Base-by-base conservation (phyloP, 371 early-diverging fungal genomes). In the Syncephalastrum racemosum region DNA sequence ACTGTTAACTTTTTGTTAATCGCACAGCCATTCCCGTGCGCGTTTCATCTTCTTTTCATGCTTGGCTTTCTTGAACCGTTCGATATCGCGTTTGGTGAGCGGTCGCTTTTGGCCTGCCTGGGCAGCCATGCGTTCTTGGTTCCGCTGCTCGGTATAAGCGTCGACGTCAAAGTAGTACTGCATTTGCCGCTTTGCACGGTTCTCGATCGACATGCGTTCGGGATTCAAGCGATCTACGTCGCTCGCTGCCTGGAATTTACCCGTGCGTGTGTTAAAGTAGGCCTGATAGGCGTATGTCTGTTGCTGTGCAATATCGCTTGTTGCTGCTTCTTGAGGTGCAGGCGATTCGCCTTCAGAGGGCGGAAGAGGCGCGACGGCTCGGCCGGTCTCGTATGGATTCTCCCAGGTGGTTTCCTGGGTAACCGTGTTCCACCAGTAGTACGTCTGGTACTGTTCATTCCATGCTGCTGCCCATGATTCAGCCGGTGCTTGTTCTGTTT, bases 341-440 rank as follows among this genome's bases (percentile, higher is more conserved):
- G 54, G 46, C 12, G 59, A 54, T 4, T 46, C 60, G 18, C 55
- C 53, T 23, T 43, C 47, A 23, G 53, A 63, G 0, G 48, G 25
- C 19, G 59, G 36, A 7, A 31, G 43, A 19, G 53, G 31, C 39
- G 57, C 48, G 40, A 53, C 43, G 4, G 48, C 42, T 23, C 58
- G 58, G 5, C 31, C 18, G 22, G 40, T 58, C 60, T 39, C 47
- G 49, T 23, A 54, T 39, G 47, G 77, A 56, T 78, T 66, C 1
- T 66, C 67, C 83, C 82, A 83, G 4, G 81, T 78, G 1, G 83
- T 85, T 60, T 85, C 82, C 52, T 83, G 77, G 7, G 85, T 83
- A 15, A 68, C 53, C 27, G 75, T 78, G 59, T 85, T 85, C 85
- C 82, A 85, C 74, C 76, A 85, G 61, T 85, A 85, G 49, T 81